Evolutionary conservation across 2,329 filamentous ascomycete genomes (phyloP), one percentile per base, ranked within the genome.

Genomic region (Penicillium sclerotigenum): DNA sequence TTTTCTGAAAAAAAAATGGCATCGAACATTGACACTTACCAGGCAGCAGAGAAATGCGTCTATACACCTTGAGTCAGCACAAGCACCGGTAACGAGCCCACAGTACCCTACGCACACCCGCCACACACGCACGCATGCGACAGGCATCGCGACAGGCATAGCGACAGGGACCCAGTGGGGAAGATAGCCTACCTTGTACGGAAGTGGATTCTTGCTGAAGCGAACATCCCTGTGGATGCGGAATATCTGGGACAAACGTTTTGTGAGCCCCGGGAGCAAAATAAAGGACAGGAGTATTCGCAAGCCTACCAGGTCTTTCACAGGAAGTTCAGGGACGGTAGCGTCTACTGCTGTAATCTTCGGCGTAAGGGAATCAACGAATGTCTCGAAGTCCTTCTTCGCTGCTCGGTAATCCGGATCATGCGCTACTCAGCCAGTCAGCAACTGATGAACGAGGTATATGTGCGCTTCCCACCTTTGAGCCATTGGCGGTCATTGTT

Each of bases 201-300:
- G 91, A 2, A 90, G 94, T 20, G 84, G 88, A 67, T 96, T 87
- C 64, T 90, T 88, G 67, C 83, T 89, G 75, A 96, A 96, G 53
- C 91, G 85, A 41, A 94, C 82, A 66, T 96, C 91, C 65, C 91
- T 82, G 73, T 96, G 91, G 57, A 96, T 94, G 58, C 91, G 87
- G 71, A 93, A 96, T 46, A 91, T 79, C 82, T 85, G 60, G 29
- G 36, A 28, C 40, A 42, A 40, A 37, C 6, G 33, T 18, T 18
- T 40, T 51, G 50, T 64, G 54, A 63, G 58, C 58, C 34, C 22
- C 10, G 46, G 28, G 10, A 38, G 33, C 41, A 24, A 31, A 28
- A 22, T n/a, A 22, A 14, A 26, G 13, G 28, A 29, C 29, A 49
- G 11, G n/a, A 22, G 33, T 29, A 42, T 36, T 18, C 6, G 28